Evolutionary conservation across 768 basidiomycete genomes (phyloP).

Genomic region (Tephrocybe rancida): DNA sequence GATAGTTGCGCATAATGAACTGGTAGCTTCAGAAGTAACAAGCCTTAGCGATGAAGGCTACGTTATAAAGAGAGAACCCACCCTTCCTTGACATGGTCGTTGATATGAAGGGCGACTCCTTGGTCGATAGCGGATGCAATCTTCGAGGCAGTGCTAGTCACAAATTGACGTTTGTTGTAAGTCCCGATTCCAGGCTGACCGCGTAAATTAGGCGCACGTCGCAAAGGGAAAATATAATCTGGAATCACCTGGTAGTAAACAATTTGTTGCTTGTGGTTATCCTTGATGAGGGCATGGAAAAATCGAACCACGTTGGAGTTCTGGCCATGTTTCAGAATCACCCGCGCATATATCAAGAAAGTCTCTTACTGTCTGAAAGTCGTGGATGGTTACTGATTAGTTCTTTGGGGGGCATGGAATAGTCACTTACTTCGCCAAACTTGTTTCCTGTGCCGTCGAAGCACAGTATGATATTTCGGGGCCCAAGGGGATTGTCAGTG

Average conservation of each 20-base stretch:
- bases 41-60: not conserved
- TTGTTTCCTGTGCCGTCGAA: conserved; percentile 33
- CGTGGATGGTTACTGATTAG: not conserved
- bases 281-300: conserved; percentile 19
- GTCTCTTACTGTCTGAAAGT: conserved; percentile 1
- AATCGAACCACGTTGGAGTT: conserved; percentile 23
- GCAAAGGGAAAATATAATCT: not conserved
- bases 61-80: conserved; percentile 7
- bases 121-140: conserved; percentile 21
- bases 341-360: no score
- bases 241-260: conserved; percentile 22
- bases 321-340: not conserved
- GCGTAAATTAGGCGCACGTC: not conserved
- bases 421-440: conserved; percentile 24
- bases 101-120: conserved; percentile 24
- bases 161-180: conserved; percentile 22
- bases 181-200: conserved; percentile 27
- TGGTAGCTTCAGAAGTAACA: conserved; percentile 17
- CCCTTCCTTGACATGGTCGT: conserved; percentile 34
- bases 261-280: conserved; percentile 16
- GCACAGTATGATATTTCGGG: conserved; percentile 23
- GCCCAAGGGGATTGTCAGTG: not conserved
- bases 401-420: not conserved
- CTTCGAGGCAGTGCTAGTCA: conserved; percentile 18
- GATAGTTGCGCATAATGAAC: conserved; percentile 25